A percentile compares a stretch with the other conserved stretches of the same genome.
phyloP scores from a whole-genome alignment of 768 basidiomycete genomes.

The Erythrobasidium yunnanense region DNA sequence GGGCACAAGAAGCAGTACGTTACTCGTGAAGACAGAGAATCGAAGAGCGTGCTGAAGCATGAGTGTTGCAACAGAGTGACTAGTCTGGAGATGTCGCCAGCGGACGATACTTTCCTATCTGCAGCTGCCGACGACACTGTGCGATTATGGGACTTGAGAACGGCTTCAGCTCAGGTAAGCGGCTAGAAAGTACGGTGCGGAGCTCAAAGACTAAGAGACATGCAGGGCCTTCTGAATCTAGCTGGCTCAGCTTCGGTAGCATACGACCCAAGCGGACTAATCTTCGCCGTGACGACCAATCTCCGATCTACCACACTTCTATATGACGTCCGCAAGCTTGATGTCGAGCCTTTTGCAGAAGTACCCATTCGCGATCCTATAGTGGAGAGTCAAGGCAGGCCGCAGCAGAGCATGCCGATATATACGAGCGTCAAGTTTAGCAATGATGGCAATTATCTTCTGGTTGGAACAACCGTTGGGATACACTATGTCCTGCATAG shows the following conservation, averaged over 20 bases:
- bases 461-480: constrained; percentile 83
- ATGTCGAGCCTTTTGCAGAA: constrained; percentile 81
- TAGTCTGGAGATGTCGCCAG: constrained; percentile 80
- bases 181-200: constrained; percentile 49
- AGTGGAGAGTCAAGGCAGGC: constrained; percentile 60
- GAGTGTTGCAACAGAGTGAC: no score
- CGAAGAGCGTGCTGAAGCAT: no score
- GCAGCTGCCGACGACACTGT: constrained; percentile 89
- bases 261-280: constrained; percentile 68
- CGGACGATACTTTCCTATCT: constrained; percentile 92
- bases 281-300: constrained; percentile 79
- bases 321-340: constrained; percentile 75
- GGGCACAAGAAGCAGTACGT: constrained; percentile 66
- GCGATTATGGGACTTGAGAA: constrained; percentile 85
- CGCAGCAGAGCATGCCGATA: constrained; percentile 73
- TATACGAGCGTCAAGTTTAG: constrained; percentile 89
- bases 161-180: constrained; percentile 43
- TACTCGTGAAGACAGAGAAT: no score
- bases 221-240: constrained; percentile 58
- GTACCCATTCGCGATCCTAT: constrained; percentile 68
- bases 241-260: constrained; percentile 61
- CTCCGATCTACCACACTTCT: constrained; percentile 68
- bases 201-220: neutral
- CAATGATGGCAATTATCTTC: constrained; percentile 73
- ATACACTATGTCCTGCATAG: constrained; percentile 90